phyloP scores from a whole-genome alignment of 345 rosid genomes.

The Pseudoturritis turrita region DNA sequence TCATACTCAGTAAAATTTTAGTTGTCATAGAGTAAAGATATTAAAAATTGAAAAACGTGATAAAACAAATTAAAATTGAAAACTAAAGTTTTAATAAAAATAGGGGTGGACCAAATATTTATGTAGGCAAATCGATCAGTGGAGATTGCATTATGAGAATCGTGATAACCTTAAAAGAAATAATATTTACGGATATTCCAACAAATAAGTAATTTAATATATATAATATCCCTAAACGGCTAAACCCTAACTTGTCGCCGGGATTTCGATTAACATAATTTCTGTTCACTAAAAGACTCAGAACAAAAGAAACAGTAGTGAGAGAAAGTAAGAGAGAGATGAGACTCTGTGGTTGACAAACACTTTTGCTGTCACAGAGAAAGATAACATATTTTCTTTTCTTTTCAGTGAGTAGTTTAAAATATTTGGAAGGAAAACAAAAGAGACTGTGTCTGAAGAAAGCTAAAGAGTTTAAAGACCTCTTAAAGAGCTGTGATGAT shows the following conservation, averaged over 20 bases:
- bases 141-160: conserved; percentile 25
- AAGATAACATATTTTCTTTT: conserved; percentile 29
- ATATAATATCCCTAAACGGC: conserved; percentile 17
- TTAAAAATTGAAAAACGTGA: not conserved
- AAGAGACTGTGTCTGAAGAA: conserved; percentile 20
- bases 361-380: conserved; percentile 20
- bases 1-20: not conserved
- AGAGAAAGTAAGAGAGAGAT: conserved; percentile 26
- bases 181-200: conserved; percentile 11
- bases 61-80: not conserved
- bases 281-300: conserved; percentile 14
- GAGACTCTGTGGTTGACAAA: conserved; percentile 34
- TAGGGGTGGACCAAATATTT: conserved; percentile 10
- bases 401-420: conserved; percentile 12
- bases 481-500: conserved; percentile 18
- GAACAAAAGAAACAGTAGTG: conserved; percentile 28
- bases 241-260: conserved; percentile 42
- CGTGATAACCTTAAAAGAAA: conserved; percentile 27
- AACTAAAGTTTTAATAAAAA: not conserved
- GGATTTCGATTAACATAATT: conserved; percentile 30
- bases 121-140: conserved; percentile 4
- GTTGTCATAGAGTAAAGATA: not conserved
- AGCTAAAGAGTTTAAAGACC: conserved; percentile 21
- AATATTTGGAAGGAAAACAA: conserved; percentile 3
- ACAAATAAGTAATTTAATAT: not conserved